Base-by-base conservation (phyloP, 1,139 yeast species). In the Blastobotrys aristatus region DNA sequence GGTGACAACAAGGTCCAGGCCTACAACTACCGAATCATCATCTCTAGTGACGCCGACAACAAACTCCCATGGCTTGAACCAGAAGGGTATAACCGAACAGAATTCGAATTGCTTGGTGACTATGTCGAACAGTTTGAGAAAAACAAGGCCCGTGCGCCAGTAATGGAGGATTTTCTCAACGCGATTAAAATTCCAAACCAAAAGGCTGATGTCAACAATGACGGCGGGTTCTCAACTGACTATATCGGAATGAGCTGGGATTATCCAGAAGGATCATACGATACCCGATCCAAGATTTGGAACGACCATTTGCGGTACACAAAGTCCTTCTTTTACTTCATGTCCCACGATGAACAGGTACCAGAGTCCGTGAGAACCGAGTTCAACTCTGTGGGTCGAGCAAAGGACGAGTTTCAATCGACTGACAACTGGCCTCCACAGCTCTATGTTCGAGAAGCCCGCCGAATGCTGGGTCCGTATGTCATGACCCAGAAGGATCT, bases 221-320 rank as follows among this genome's bases (percentile, higher is more conserved):
- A 33, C 20, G 36, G 36, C 11, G 36, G 36, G 22, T 33, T 33
- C 13, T 33, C 36, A 10, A 33, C 36, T 10, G 36, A 33, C 36
- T 33, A 33, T 14, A 33, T 33, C 14, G 36, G 36, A 14, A 33
- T 16, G 36, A 33, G 36, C 36, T 33, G 36, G 36, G 36, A 33
- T 8, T 33, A 33, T 16, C 36, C 36, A 17, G 13, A 33, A 7
- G 36, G 36, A 4, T 7, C 11, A 8, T 33, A 33, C 36, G 22
- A 14, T 4, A 7, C 11, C 21, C 20, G 36, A 33, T 5, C 10
- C 21, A 17, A 14, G 14, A 33, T 33, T 13, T 33, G 36, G 36
- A 14, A 33, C 36, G 36, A 33, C 14, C 36, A 33, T 16, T 18
- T 33, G 20, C 36, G 36, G 22, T 33, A 33, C 22, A 33, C 22